A percentile compares a stretch with the other conserved stretches of the same genome.
Evolutionary conservation across 2,329 filamentous ascomycete species (phyloP).

Genomic region (Colletotrichum echinochloae): DNA sequence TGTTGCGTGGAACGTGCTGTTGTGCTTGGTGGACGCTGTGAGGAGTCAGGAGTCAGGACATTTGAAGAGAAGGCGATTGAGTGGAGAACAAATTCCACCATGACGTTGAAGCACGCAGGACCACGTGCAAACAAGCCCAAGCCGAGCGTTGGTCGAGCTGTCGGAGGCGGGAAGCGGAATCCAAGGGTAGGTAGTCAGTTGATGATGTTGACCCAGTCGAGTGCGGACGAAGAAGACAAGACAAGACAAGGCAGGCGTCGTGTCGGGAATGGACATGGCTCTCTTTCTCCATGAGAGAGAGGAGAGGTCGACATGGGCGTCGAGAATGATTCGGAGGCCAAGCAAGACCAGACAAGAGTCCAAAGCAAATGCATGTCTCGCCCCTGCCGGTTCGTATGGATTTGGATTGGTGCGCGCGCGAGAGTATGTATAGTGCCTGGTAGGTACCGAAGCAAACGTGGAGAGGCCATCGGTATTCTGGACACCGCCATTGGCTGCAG

Average conservation of each 20-base stretch:
- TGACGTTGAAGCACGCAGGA: neutral
- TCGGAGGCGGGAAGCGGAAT: neutral
- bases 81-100: neutral
- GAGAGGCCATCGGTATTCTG: conserved; percentile 20
- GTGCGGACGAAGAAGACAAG: neutral
- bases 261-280: neutral
- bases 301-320: neutral
- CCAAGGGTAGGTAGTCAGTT: neutral
- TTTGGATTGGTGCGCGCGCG: conserved; percentile 23
- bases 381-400: conserved; percentile 8
- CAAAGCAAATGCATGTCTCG: conserved; percentile 8
- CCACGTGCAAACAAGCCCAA: neutral
- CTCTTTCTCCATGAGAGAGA: neutral
- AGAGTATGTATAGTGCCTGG: conserved; percentile 8
- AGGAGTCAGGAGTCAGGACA: neutral
- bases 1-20: neutral
- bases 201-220: neutral
- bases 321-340: neutral
- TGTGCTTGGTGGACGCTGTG: neutral
- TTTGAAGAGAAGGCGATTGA: neutral
- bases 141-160: neutral
- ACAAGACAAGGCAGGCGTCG: neutral
- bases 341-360: neutral
- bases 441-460: conserved; percentile 16
- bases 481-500: conserved; percentile 13